Conservation (phyloP, 2,329 filamentous ascomycete genomes). For the Trichoderma harzianum region DNA sequence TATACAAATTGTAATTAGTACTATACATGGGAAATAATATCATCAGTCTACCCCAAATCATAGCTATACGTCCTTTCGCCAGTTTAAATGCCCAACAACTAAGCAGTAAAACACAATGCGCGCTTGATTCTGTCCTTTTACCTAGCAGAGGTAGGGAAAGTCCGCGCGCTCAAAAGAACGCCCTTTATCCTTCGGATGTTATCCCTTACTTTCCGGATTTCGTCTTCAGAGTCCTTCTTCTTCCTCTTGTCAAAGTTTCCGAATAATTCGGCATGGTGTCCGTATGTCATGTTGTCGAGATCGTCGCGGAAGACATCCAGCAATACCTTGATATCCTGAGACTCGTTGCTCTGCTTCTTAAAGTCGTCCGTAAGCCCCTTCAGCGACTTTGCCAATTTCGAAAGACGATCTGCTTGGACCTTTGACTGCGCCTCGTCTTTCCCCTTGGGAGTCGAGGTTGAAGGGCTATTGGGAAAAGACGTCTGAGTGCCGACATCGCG, state of each 20-base stretch:
- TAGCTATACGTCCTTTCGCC: background rate
- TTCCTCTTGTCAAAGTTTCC: slow-evolving; percentile 40
- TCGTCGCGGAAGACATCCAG: slow-evolving; percentile 62
- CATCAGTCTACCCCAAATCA: background rate
- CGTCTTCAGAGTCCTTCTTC: slow-evolving; percentile 60
- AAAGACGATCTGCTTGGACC: slow-evolving; percentile 42
- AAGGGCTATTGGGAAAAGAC: slow-evolving; percentile 36
- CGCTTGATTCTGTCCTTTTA: slow-evolving; percentile 16
- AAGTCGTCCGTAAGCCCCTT: slow-evolving; percentile 43
- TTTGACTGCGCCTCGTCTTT: slow-evolving; percentile 30
- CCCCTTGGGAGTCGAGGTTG: slow-evolving; percentile 19
- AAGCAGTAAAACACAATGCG: background rate
- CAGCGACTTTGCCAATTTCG: slow-evolving; percentile 41
- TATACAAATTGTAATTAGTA: background rate
- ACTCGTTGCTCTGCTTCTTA: slow-evolving; percentile 43
- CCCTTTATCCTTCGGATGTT: slow-evolving; percentile 79
- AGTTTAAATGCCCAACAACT: background rate
- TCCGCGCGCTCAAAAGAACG: slow-evolving; percentile 69
- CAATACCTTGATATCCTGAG: slow-evolving; percentile 50
- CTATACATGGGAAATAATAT: background rate
- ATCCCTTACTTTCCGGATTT: slow-evolving; percentile 68
- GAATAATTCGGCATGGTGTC: slow-evolving; percentile 36
- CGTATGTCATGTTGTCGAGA: slow-evolving; percentile 58
- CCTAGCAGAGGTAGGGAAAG: slow-evolving; percentile 56
- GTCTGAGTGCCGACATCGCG: slow-evolving; percentile 80